Evolutionary conservation across 1,284 basidiomycete species (phyloP), one percentile per base, ranked within the genome.

Genomic region (Irpex lacteus): DNA sequence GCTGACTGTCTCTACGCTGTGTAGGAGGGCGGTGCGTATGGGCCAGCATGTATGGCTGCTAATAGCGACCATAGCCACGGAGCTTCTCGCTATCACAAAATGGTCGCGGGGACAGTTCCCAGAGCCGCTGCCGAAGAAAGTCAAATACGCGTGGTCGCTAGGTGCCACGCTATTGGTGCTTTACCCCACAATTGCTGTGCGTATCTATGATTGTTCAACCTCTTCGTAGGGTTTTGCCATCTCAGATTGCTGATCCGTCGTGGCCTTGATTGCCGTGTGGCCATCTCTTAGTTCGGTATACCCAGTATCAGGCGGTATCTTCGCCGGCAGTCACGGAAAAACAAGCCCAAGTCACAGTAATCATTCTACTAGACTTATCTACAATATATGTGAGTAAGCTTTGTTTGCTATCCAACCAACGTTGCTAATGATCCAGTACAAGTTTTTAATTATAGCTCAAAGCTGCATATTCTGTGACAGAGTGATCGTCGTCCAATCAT

Each of bases 21-120:
- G 66, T 63, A 92, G 91, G 72, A 86, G 81, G 69, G 89, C 90
- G 36, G 88, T 89, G 66, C 83, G 92, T 62, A 94, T 95, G 92
- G 92, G 92, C 1, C 90, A 92, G 68, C 92, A 95, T 73, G 87
- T 88, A 49, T 94, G 92, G 91, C 78, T 94, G 49, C 79, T 94
- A 63, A 83, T 93, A 57, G 91, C 92, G 44, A 95, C 92, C 18
- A 87, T 94, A 65, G 71, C 86, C 63, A 94, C 93, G 18, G 92
- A 94, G 72, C 71, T 90, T 38, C 78, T 92, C 58, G 88, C 84
- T 38, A 91, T 92, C 63, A 76, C 79, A 66, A 92, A 94, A 78
- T 94, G 91, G 91, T 87, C 89, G 67, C 80, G 85, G 70, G 90
- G 89, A 4, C 84, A 86, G 73, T 94, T 89, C 70, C 74, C 80